phyloP scores from a whole-genome alignment of 2,329 filamentous ascomycete genomes.

The Apiospora marii region DNA sequence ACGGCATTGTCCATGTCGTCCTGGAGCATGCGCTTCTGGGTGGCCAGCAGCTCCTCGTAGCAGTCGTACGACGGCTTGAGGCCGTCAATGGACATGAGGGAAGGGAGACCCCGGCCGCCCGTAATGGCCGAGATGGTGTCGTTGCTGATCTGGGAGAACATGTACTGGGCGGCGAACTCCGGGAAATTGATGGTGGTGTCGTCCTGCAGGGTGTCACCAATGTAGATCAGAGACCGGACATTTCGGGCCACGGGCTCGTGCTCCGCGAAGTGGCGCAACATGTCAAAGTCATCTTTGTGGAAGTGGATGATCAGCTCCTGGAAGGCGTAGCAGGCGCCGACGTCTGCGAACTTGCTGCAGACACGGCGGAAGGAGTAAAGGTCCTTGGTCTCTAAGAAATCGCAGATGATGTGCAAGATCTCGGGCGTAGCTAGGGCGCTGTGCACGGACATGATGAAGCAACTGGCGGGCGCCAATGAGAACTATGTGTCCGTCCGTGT shows the following conservation, averaged over 20 bases:
- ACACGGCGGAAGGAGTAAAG: slow-evolving; percentile 38
- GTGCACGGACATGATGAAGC: slow-evolving; percentile 27
- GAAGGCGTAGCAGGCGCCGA: slow-evolving; percentile 50
- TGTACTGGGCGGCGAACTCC: slow-evolving; percentile 11
- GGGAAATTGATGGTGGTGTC: slow-evolving; percentile 7
- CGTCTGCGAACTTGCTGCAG: slow-evolving; percentile 35
- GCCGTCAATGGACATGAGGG: neutral
- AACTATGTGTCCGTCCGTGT: neutral
- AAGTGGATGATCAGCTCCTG: slow-evolving; percentile 41
- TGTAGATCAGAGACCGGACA: slow-evolving; percentile 38
- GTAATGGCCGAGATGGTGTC: neutral
- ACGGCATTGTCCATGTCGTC: slow-evolving; percentile 29
- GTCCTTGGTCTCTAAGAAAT: slow-evolving; percentile 35
- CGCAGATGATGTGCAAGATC: slow-evolving; percentile 38
- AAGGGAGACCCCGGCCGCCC: neutral
- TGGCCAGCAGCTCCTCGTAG: slow-evolving; percentile 5
- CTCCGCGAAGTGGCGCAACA: slow-evolving; percentile 36
- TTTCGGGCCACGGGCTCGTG: slow-evolving; percentile 36
- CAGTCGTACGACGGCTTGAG: slow-evolving; percentile 16
- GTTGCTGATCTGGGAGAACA: neutral
- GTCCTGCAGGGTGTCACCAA: slow-evolving; percentile 31
- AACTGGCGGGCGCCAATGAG: neutral
- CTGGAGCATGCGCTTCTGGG: slow-evolving; percentile 3
- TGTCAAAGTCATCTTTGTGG: slow-evolving; percentile 36
- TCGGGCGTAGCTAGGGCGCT: slow-evolving; percentile 32